These are phyloP conservation scores for Aurinia saxatilis DNA, from an alignment of 345 rosid species.

Conservation along the genomic window DNA sequence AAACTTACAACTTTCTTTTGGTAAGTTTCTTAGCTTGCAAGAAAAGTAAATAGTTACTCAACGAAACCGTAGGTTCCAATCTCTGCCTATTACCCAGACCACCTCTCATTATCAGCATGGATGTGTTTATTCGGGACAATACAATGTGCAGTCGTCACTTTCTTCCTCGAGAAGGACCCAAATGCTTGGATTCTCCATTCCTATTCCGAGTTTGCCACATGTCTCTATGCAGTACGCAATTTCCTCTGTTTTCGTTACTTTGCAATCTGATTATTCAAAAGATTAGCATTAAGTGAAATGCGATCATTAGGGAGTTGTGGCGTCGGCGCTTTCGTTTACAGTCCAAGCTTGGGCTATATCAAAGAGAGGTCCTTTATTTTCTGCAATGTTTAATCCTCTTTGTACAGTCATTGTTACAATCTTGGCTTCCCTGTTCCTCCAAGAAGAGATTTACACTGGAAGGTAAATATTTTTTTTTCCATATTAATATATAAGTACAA, in stretches of 20 bases:
- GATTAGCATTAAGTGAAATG: background rate
- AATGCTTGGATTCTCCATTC: slow-evolving; percentile 53
- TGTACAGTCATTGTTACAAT: slow-evolving; percentile 48
- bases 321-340: slow-evolving; percentile 44
- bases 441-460: slow-evolving; percentile 50
- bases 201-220: slow-evolving; percentile 32
- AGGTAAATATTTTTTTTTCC: slow-evolving; percentile 25
- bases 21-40: background rate
- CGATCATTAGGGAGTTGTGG: slow-evolving; percentile 31
- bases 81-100: slow-evolving; percentile 47
- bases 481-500: no score
- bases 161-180: slow-evolving; percentile 41
- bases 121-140: slow-evolving; percentile 58
- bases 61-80: slow-evolving; percentile 47
- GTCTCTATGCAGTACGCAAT: slow-evolving; percentile 40
- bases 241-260: background rate
- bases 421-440: slow-evolving; percentile 44
- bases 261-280: background rate
- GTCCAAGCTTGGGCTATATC: slow-evolving; percentile 62
- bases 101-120: slow-evolving; percentile 63
- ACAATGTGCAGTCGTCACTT: slow-evolving; percentile 43
- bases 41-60: background rate
- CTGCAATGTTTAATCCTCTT: slow-evolving; percentile 60
- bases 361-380: slow-evolving; percentile 36
- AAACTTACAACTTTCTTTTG: background rate